Base-by-base conservation (phyloP, 768 basidiomycete species). In the Lactarius deliciosus region DNA sequence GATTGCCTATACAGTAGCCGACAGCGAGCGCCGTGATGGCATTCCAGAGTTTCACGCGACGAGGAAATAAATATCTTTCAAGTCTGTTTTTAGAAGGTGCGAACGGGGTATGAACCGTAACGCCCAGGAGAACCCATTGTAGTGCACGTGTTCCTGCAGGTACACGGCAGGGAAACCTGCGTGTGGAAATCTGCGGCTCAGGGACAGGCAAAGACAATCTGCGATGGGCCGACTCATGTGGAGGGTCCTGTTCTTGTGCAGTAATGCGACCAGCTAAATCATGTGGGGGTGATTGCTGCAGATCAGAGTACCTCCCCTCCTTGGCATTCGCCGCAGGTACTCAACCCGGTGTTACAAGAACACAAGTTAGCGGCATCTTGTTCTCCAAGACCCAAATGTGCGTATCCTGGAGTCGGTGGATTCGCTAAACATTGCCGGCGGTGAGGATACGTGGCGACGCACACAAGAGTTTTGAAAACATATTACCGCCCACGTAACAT, bases 61-160 rank as follows among this genome's bases (percentile, higher is more conserved):
- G 40, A 9, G 15, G 15, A 28, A 10, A n/a, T 7, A 8, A n/a
- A 53, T 28, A 34, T 8, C 3, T 7, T 20, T 30, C 28, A 55
- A 11, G 28, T 30, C 16, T 1, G 10, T 11, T 22, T 54, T 25
- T 25, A 11, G 11, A 11, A 22, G 53, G 28, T 5, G 16, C 25
- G 6, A 55, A 16, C 2, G 15, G 25, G 22, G 53, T n/a, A 62
- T 57, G 36, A 34, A 63, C 61, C 25, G 61, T 63, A 22, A 30
- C 30, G 30, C 6, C 30, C 30, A 30, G 30, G 5, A 6, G 30
- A 30, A 54, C 61, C 65, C 61, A 63, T 4, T 28, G 28, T 7
- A 57, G 61, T 18, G 63, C 61, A 16, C 57, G n/a, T 22, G 61
- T 67, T 53, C 66, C 66, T 5, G 50, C 13, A 22, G 66, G 66